Conservation (phyloP, 345 rosid genomes). For the Eutrema japonicum region DNA sequence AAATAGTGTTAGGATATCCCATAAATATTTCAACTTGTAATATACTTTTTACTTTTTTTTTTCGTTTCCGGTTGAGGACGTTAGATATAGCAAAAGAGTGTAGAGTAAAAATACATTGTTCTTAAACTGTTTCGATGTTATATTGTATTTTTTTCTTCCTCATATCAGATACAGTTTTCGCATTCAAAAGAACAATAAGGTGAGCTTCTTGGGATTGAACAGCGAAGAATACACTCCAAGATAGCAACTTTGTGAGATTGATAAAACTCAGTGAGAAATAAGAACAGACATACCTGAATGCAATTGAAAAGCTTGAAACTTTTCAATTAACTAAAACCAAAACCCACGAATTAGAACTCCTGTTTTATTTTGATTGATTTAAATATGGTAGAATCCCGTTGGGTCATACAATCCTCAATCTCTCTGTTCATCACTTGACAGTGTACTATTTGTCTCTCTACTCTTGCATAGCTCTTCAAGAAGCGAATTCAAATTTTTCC, state of each 20-base stretch:
- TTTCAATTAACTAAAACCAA: too few species aligned
- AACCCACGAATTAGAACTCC: too few species aligned
- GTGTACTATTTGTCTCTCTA: constrained; percentile 12
- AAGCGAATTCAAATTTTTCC: constrained; percentile 54
- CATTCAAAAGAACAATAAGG: constrained; percentile 3
- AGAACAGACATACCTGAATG: background rate
- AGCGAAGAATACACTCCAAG: background rate
- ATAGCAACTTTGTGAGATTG: too few species aligned
- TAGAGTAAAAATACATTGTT: constrained; percentile 30
- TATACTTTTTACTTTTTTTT: background rate
- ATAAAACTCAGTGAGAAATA: background rate
- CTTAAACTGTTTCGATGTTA: constrained; percentile 22
- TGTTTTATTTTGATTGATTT: background rate
- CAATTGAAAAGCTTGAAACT: too few species aligned
- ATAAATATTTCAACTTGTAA: constrained; percentile 12
- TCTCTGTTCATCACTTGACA: background rate
- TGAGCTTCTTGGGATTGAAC: background rate
- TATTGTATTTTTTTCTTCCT: background rate
- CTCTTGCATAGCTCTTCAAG: constrained; percentile 43
- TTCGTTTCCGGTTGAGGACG: constrained; percentile 11
- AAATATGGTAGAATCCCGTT: background rate
- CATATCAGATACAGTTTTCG: background rate
- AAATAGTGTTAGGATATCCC: constrained; percentile 33
- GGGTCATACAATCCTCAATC: background rate
- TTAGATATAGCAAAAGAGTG: constrained; percentile 32